These are phyloP conservation scores for Podospora appendiculata DNA, from an alignment of 495 filamentous ascomycete species.

Conservation along the genomic window DNA sequence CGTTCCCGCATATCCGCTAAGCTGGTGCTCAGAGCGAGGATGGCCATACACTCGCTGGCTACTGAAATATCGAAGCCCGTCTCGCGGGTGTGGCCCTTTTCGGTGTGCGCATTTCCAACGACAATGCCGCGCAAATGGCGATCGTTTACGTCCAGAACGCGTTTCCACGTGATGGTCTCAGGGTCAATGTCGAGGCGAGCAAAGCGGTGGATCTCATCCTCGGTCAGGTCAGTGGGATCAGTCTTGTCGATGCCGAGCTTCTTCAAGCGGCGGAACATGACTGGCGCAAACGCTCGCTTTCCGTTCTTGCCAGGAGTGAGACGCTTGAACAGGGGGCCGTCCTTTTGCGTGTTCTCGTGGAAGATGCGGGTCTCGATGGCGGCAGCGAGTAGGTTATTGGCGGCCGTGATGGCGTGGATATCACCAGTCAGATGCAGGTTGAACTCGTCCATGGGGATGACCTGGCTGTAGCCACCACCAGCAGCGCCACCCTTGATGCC, in stretches of 20 bases:
- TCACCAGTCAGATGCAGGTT: slow-evolving; percentile 96
- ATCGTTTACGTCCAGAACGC: slow-evolving; percentile 96
- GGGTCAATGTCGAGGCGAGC: slow-evolving; percentile 94
- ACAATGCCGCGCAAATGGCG: slow-evolving; percentile 83
- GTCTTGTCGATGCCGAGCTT: slow-evolving; percentile 96
- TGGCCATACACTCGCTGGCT: slow-evolving; percentile 96
- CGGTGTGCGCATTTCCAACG: slow-evolving; percentile 78
- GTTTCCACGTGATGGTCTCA: slow-evolving; percentile 92
- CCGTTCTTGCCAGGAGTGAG: slow-evolving; percentile 87
- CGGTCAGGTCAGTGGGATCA: slow-evolving; percentile 78
- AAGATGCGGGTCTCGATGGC: slow-evolving; percentile 98
- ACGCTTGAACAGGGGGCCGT: slow-evolving; percentile 79
- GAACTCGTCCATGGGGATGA: slow-evolving; percentile 99
- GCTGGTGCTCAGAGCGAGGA: slow-evolving; percentile 84
- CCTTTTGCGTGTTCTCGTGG: slow-evolving; percentile 91
- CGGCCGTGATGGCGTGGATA: slow-evolving; percentile 94
- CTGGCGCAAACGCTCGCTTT: slow-evolving; percentile 73
- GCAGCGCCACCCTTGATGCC: slow-evolving; percentile 98
- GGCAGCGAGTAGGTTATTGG: slow-evolving; percentile 96
- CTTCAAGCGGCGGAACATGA: slow-evolving; percentile 87
- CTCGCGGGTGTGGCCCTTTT: slow-evolving; percentile 75
- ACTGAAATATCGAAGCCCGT: slow-evolving; percentile 98
- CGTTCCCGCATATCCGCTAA: slow-evolving; percentile 88
- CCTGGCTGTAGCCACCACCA: slow-evolving; percentile 95
- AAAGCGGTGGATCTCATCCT: slow-evolving; percentile 80